phyloP scores from a whole-genome alignment of 2,329 filamentous ascomycete genomes.

The Colletotrichum tabaci region DNA sequence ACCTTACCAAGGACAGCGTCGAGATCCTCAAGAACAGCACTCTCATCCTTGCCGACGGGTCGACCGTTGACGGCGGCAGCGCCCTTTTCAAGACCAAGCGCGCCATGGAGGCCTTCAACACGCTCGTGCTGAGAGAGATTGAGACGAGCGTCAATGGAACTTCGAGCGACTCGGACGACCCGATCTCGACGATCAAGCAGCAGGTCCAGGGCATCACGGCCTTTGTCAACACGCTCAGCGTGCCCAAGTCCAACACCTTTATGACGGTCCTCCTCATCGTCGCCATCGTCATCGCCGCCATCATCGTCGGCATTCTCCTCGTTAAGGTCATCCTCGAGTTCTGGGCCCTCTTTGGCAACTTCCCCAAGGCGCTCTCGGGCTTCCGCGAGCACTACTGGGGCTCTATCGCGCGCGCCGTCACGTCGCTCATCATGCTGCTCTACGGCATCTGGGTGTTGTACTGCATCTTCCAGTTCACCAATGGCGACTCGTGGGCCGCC shows the following conservation, averaged over 20 bases:
- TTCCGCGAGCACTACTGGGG: constrained; percentile 99
- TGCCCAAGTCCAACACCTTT: constrained; percentile 92
- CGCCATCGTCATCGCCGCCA: constrained; percentile 86
- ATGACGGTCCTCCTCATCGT: constrained; percentile 95
- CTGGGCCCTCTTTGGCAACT: constrained; percentile 91
- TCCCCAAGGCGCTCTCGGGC: constrained; percentile 82
- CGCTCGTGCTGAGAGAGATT: constrained; percentile 69
- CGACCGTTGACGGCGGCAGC: constrained; percentile 57
- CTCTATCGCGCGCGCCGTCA: constrained; percentile 89
- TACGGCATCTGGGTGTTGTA: constrained; percentile 97
- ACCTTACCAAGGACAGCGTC: constrained; percentile 86
- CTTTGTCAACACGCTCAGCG: constrained; percentile 85
- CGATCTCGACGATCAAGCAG: constrained; percentile 46
- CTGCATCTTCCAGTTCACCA: constrained; percentile 95
- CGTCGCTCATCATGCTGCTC: constrained; percentile 88
- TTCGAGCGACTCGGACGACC: constrained; percentile 45
- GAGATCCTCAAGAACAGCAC: constrained; percentile 82
- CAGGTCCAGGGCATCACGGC: constrained; percentile 83
- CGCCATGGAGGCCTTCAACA: constrained; percentile 60
- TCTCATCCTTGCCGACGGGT: constrained; percentile 77
- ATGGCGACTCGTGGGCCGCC: constrained; percentile 94
- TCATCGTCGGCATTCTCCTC: constrained; percentile 88
- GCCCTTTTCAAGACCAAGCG: constrained; percentile 56
- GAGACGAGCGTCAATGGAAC: constrained; percentile 61
- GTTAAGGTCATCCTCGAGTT: constrained; percentile 92